Evolutionary conservation across 2,329 filamentous ascomycete genomes (phyloP), one percentile per base, ranked within the genome.

Genomic region (Trichocomaceae sp.): DNA sequence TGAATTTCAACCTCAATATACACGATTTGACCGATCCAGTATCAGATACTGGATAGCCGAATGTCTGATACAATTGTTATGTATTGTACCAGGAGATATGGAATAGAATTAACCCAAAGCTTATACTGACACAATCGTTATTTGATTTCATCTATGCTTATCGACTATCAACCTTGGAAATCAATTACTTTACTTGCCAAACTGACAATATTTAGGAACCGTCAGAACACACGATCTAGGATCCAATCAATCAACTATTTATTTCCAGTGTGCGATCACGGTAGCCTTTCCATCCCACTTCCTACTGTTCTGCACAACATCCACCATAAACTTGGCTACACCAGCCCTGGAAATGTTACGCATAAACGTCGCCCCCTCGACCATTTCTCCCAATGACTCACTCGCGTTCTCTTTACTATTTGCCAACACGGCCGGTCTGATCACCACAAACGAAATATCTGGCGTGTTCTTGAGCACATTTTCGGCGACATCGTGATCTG

Each of bases 301-400:
- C 19, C 26, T 26, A 26, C 26, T 26, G 5, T 19, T 46, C 19
- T 22, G 13, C 17, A 22, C 48, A 15, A 33, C 50, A 17, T 49
- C 44, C 45, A 52, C 50, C 44, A 56, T 37, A 26, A 52, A 56
- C 12, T n/a, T 48, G 2, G 50, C 54, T 15, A 56, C 54, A 49
- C 54, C 52, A 13, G 54, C 54, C 31, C 54, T 56, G 9, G 54
- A 49, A 22, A 56, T 48, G 15, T 37, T 56, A 20, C 49, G 54
- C 54, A 56, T 56, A 31, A 56, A 56, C n/a, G 9, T 9, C 3
- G 44, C 49, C 45, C 52, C 46, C 31, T 56, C 54, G 5, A 49
- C 49, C 19, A 8, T 42, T 19, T 35, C 44, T 1, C 54, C 54
- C 19, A 56, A 47, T 23, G 31, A 31, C 35, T 49, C 45, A 20